A percentile compares a stretch with the other conserved stretches of the same genome.
phyloP scores from a whole-genome alignment of 108 stramenopile species.

The Pseudonitzschia pungens region DNA sequence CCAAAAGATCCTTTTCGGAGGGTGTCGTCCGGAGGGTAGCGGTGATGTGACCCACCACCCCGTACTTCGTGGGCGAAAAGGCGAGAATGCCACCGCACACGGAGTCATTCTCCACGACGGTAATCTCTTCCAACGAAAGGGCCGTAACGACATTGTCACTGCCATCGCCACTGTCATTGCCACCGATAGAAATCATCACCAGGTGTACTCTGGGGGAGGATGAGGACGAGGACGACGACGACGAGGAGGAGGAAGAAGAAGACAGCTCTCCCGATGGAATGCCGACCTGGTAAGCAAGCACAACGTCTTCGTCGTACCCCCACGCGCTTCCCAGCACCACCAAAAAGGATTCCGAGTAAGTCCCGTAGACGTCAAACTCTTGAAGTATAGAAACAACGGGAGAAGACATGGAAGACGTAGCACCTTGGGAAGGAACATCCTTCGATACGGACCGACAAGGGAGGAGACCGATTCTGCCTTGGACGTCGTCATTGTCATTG shows the following conservation, averaged over 20 bases:
- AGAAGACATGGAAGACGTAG: too few species aligned
- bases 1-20: background rate
- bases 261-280: background rate
- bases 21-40: background rate
- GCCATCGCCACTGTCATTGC: background rate
- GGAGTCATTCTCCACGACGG: background rate
- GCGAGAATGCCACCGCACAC: background rate
- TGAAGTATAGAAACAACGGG: background rate
- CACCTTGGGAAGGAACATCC: too few species aligned
- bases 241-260: background rate
- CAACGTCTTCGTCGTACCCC: background rate
- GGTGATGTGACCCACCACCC: background rate
- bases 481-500: too few species aligned
- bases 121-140: background rate
- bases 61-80: background rate
- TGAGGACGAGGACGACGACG: background rate
- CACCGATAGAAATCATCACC: background rate
- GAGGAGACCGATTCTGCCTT: too few species aligned
- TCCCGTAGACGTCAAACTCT: constrained; percentile 4
- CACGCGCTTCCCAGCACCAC: background rate
- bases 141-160: background rate
- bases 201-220: background rate
- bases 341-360: background rate
- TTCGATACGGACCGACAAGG: too few species aligned
- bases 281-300: background rate